Evolutionary conservation across 2,329 filamentous ascomycete genomes (phyloP), one percentile per base, ranked within the genome.

Genomic region (Pyrenochaeta sp.): DNA sequence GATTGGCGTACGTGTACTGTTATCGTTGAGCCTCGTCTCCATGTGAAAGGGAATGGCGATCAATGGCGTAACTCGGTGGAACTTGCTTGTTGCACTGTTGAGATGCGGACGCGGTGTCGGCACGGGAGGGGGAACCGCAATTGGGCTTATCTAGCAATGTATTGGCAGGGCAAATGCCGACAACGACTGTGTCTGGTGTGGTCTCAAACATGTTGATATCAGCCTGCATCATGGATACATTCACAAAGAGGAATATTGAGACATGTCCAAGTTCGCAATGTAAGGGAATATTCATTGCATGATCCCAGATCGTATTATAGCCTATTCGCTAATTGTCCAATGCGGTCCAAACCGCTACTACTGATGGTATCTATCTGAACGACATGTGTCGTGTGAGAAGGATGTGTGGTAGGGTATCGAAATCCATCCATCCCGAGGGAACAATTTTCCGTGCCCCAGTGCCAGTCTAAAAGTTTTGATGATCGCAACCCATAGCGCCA

Each of bases 351-450:
- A 37, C 29, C 17, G 40, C 33, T 32, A 44, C 44, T 12, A 29
- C 40, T 45, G 44, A 15, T 36, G 47, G 39, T 45, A 47, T 55
- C 56, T 51, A 60, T 44, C 44, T 52, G 53, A 50, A 39, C 50
- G 49, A 55, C 49, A 46, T 20, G 33, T 52, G 50, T 49, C 35
- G 44, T 51, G 49, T 55, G 53, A 49, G 56, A 56, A 49, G 49
- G 58, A 59, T 51, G 47, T 56, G 56, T 63, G 67, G 47, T 58
- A 60, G 64, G 66, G 63, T 69, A 68, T 68, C 64, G 54, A 63
- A 49, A 51, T 58, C 51, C 49, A 51, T 58, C 59, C 60, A 51
- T 63, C 50, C 52, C 49, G 50, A 54, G 50, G 46, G 31, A 45
- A 49, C 31, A 49, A 32, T 51, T 54, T 62, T 62, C 51, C 29